These are phyloP conservation scores for Leucocoprinus leucothites DNA, from an alignment of 768 basidiomycete species.

Conservation along the genomic window DNA sequence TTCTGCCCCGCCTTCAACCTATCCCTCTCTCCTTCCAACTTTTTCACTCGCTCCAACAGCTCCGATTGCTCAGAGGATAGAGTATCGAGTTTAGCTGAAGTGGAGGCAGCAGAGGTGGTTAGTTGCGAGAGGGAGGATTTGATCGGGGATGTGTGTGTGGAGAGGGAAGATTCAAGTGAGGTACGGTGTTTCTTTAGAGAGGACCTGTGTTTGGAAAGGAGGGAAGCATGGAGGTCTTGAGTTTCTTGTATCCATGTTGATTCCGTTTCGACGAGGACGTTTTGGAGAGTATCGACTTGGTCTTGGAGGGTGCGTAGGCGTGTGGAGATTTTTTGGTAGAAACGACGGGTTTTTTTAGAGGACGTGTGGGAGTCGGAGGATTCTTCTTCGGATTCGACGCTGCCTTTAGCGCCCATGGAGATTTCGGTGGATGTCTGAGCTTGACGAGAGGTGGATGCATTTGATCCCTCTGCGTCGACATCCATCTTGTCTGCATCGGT, in stretches of 20 bases:
- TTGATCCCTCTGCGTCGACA: not conserved
- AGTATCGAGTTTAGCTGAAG: not conserved
- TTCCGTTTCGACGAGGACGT: not conserved
- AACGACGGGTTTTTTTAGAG: not conserved
- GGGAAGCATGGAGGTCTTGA: not conserved
- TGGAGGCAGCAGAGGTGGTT: not conserved
- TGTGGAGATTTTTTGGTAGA: not conserved
- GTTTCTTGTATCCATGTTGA: not conserved
- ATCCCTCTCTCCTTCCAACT: not conserved
- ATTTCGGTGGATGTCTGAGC: not conserved
- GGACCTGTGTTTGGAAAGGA: not conserved
- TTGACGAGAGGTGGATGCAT: not conserved
- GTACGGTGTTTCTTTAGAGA: not conserved
- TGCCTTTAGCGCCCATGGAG: not conserved
- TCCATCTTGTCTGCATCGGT: not conserved
- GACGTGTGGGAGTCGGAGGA: not conserved
- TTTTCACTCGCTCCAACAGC: not conserved
- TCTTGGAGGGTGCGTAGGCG: not conserved
- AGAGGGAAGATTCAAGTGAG: not conserved
- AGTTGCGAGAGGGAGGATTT: not conserved
- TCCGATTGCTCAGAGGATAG: not conserved
- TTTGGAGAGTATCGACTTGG: not conserved
- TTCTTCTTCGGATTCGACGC: not conserved
- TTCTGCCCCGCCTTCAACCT: not conserved
- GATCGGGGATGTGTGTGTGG: not conserved